phyloP scores from a whole-genome alignment of 495 filamentous ascomycete genomes.

The Penicillium odoratum region DNA sequence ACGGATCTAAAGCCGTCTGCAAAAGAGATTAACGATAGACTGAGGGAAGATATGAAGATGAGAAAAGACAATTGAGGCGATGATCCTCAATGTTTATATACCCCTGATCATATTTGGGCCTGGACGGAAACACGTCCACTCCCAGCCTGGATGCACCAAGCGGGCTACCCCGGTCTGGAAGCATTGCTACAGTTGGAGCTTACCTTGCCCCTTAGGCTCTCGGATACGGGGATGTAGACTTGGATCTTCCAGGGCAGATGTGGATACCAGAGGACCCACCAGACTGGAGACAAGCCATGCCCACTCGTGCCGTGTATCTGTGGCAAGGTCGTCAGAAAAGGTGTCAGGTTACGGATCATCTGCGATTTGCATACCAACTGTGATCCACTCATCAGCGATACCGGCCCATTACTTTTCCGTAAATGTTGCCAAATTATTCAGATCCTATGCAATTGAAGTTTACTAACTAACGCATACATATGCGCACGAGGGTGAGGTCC shows the following conservation, averaged over 20 bases:
- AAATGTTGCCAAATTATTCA: background rate
- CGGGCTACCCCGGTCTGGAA: constrained; percentile 27
- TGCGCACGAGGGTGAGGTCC: constrained; percentile 4
- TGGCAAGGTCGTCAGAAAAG: constrained; percentile 22
- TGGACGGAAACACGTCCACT: constrained; percentile 10
- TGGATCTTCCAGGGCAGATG: constrained; percentile 22
- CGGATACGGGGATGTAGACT: constrained; percentile 19
- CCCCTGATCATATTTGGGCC: constrained; percentile 29
- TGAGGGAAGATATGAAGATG: constrained; percentile 25
- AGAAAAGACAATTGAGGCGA: constrained; percentile 26
- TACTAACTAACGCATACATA: background rate
- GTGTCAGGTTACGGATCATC: constrained; percentile 16
- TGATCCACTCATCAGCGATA: constrained; percentile 2
- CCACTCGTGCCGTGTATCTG: constrained; percentile 19
- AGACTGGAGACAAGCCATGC: constrained; percentile 8
- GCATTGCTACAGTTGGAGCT: constrained; percentile 24
- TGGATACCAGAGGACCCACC: constrained; percentile 20
- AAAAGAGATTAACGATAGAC: constrained; percentile 41
- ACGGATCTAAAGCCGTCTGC: constrained; percentile 23
- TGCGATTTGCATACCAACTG: constrained; percentile 16
- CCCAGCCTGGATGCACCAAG: constrained; percentile 7
- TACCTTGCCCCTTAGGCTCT: constrained; percentile 24
- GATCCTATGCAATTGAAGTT: constrained; percentile 7
- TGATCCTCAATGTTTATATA: constrained; percentile 42
- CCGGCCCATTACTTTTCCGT: background rate